Base-by-base conservation (phyloP, 768 basidiomycete genomes). In the Lactarius hatsudake region DNA sequence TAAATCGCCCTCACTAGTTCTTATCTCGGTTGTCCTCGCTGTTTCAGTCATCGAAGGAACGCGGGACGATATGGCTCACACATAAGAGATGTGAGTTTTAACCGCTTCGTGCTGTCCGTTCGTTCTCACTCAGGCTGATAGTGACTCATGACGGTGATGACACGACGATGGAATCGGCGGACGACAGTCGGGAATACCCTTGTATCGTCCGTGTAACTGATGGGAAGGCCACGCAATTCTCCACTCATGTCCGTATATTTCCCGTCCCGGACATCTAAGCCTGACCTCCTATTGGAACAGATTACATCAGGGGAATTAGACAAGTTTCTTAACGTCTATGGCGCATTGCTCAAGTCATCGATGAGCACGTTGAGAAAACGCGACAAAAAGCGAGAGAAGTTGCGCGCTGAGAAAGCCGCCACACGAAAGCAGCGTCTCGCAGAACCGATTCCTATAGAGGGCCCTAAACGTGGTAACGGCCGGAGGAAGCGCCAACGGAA, bases 311-410 rank as follows among this genome's bases (percentile, higher is more conserved):
- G 80, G 15, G 79, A 88, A 51, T 81, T 98, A 2, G 75, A 80
- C 13, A 83, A 82, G 72, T 97, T 96, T 76, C 86, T 93, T 70
- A 72, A 82, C 1, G 79, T 81, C 15, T 98, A 97, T 72, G 91
- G 91, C 15, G 71, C 84, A 8, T 83, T 96, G 1, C 84, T 96
- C 64, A 96, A 95, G 79, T 74, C 89, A 0, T 87, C 87, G 9
- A 88, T 96, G 83, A 81, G 86, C 5, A 84, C 87, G 9, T 85
- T 97, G 64, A 88, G 93, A 18, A 96, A 96, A 77, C 87, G 95
- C 20, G 95, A 98, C 81, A 96, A 93, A 79, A 96, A 95, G 77
- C 87, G 89, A 57, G 95, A 96, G 75, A 96, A 94, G 78, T 79
- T 81, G 23, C 86, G 87, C 30, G 80, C 86, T 1, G 95, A 97